Base-by-base conservation (phyloP, 1,284 basidiomycete species). In the Uromyces viciae-fabae region DNA sequence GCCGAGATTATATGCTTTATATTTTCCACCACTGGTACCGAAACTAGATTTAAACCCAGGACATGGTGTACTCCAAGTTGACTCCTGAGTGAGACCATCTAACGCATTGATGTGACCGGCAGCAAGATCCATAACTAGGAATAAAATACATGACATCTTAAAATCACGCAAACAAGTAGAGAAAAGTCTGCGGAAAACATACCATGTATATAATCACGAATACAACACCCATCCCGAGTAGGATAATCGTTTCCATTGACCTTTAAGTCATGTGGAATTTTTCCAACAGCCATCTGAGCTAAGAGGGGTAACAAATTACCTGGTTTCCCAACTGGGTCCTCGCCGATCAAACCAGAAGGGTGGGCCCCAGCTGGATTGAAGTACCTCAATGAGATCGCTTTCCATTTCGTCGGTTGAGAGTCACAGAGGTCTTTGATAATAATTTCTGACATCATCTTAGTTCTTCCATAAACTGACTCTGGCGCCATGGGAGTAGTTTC, bases 171-270 rank as follows among this genome's bases (percentile, higher is more conserved):
- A 68, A 4, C 22, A 19, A 11, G 46, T 3, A 40, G n/a, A 43
- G 15, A 69, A 38, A 4, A 40, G 72, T 17, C 31, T 25, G 28
- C 46, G 7, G 22, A n/a, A 28, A 68, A 54, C 82, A 56, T 31
- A 83, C 84, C 83, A 87, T 99, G 97, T 40, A 99, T 90, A 88
- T 99, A 99, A 88, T 99, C 97, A 79, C 97, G 93, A 40, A 97
- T 93, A 84, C 95, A 98, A 5, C 95, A 98, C 22, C 96, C 96
- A 86, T 99, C 96, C 52, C 90, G 91, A 1, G 96, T 99, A 38
- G 95, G 95, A 87, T 98, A 99, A 87, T 99, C 95, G 86, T 97
- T 94, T 71, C 97, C 97, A 85, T 98, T 99, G 17, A 99, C 93
- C 86, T 95, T 93, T 81, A 99, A 88, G 11, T 90, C 88, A 82